Conservation (phyloP, 2,329 filamentous ascomycete genomes). For the Chaetomiaceae sp. region DNA sequence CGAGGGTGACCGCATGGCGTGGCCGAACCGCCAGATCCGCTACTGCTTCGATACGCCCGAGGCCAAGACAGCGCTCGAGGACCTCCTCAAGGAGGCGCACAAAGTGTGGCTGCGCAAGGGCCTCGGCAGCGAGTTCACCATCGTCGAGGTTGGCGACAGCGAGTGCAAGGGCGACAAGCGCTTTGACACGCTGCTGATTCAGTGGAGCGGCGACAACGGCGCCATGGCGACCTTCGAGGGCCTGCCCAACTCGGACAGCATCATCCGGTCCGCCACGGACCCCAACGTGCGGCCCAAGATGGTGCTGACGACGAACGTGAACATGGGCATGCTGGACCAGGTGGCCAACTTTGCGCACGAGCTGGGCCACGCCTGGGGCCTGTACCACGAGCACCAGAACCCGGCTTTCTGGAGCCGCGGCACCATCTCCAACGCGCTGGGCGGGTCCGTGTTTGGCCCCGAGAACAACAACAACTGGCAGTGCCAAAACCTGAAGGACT, state of each 20-base stretch:
- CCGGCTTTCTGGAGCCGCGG: constrained; percentile 1
- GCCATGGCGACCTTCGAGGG: constrained; percentile 5
- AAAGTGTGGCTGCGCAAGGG: background rate
- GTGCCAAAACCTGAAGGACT: constrained; percentile 1
- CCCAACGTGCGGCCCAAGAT: background rate
- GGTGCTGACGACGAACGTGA: background rate
- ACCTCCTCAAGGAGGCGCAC: background rate
- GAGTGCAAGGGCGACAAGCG: background rate
- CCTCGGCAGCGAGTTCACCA: background rate
- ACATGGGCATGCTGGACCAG: constrained; percentile 6
- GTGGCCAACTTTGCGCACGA: constrained; percentile 2
- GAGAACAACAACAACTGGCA: constrained; percentile 2
- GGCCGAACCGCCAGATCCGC: constrained; percentile 5
- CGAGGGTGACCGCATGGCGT: constrained; percentile 3
- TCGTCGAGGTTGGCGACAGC: background rate
- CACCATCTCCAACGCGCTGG: background rate
- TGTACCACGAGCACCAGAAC: constrained; percentile 8
- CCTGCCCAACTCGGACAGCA: background rate
- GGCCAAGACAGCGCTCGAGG: background rate
- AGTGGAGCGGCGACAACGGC: constrained; percentile 4
- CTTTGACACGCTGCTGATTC: background rate
- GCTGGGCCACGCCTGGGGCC: constrained; percentile 6
- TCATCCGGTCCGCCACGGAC: background rate
- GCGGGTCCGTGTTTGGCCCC: constrained; percentile 1
- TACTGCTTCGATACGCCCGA: constrained; percentile 3